A percentile compares a stretch with the other conserved stretches of the same genome.
phyloP scores from a whole-genome alignment of 2,329 filamentous ascomycete species.

The Ophiostoma montium region DNA sequence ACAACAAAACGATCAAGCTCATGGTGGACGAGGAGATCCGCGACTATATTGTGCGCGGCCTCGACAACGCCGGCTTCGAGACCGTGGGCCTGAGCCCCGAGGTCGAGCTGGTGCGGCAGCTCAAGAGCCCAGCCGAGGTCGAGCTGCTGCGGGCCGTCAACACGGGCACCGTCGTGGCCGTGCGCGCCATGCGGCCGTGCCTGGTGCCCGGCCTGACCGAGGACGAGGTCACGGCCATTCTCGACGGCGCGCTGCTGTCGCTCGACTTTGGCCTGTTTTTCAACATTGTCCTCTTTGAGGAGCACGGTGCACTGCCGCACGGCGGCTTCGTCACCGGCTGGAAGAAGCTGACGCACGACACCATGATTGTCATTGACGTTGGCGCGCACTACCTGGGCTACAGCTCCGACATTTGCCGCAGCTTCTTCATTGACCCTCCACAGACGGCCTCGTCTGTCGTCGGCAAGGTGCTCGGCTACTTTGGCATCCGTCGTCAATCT shows the following conservation, averaged over 20 bases:
- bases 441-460: not conserved
- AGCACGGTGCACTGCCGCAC: not conserved
- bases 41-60: constrained; percentile 1
- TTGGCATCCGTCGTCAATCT: not conserved
- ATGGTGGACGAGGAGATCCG: constrained; percentile 3
- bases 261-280: not conserved
- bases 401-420: constrained; percentile 2
- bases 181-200: not conserved
- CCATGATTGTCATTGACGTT: constrained; percentile 1
- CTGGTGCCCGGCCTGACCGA: constrained; percentile 1
- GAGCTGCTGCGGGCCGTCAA: not conserved
- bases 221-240: not conserved
- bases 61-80: not conserved
- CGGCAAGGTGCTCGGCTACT: not conserved
- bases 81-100: not conserved
- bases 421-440: not conserved
- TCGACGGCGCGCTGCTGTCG: not conserved
- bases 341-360: not conserved
- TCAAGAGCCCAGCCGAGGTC: constrained; percentile 1
- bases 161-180: not conserved
- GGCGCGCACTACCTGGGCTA: not conserved
- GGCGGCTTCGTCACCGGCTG: not conserved
- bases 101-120: not conserved
- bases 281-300: constrained; percentile 1
- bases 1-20: not conserved